Evolutionary conservation across 257 asterid genomes (phyloP).

Genomic region (Sherardia arvensis): DNA sequence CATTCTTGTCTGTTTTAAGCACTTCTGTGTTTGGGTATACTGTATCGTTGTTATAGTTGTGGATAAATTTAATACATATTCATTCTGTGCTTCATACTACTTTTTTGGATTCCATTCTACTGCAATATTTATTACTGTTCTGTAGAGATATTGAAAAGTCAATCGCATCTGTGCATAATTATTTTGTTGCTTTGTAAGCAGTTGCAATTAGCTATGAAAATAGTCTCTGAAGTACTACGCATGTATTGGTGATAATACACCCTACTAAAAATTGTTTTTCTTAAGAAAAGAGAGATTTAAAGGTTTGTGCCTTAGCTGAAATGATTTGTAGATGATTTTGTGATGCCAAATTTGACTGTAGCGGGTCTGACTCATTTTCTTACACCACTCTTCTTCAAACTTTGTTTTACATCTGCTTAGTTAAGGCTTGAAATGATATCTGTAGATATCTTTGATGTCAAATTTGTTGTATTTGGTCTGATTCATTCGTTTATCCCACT

Average conservation of each 20-base stretch:
- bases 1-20: neutral
- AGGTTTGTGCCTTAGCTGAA: too few species aligned
- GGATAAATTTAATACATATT: too few species aligned
- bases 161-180: neutral
- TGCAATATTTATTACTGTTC: neutral
- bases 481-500: neutral
- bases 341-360: neutral
- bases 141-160: too few species aligned
- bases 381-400: neutral
- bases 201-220: neutral
- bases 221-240: neutral
- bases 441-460: neutral
- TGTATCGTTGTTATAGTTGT: too few species aligned
- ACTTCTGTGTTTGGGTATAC: neutral
- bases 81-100: too few species aligned
- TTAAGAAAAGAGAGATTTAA: neutral
- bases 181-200: neutral
- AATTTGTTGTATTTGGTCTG: neutral
- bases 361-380: neutral
- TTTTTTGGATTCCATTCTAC: too few species aligned
- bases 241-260: neutral
- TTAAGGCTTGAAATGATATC: neutral
- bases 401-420: neutral
- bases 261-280: too few species aligned
- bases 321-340: too few species aligned